Base-by-base conservation (phyloP, 495 filamentous ascomycete species). In the Penicillium bovifimosum region DNA sequence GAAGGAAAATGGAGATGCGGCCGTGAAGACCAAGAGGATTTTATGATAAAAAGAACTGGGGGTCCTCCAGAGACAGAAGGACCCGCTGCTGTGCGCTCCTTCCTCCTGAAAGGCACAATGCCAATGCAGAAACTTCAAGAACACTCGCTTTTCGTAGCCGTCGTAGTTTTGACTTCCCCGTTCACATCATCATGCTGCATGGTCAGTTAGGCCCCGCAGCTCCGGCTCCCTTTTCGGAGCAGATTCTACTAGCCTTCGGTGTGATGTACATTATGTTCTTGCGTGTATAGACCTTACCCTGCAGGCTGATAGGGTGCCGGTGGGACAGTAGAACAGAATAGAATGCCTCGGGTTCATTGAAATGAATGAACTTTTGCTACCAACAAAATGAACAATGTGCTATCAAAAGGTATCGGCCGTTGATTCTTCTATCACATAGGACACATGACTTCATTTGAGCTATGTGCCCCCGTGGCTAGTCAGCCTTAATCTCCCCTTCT, bases 331-430 rank as follows among this genome's bases (percentile, higher is more conserved):
- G 7, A 51, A 24, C 16, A 54, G 20, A 28, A 41, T 33, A 46
- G 5, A 50, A 53, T 36, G 36, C 41, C 43, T 46, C 49, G 53
- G 48, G 53, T 57, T 50, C 50, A 52, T 59, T 53, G 26, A 47
- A 64, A 61, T 40, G 50, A 64, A 68, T 54, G 61, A 58, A 64
- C 63, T 59, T 65, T 68, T 64, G 56, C 59, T 65, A 60, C 49
- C 41, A 50, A 71, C 57, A 47, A 59, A 59, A 55, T 58, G n/a
- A 63, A 62, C 55, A 61, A 66, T 56, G 52, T 62, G 60, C 53
- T 61, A 69, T 66, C 61, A 63, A 56, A 66, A 62, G 46, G 48
- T 50, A 65, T 69, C 58, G 58, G 53, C 58, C 66, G 54, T 64
- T 60, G 54, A 61, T 52, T 56, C 54, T 65, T 65, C 57, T 38